Percentiles rank a stretch among this genome's conserved stretches.
These are phyloP conservation scores for Mortierella claussenii DNA, from an alignment of 192 early-diverging fungal species.

Conservation along the genomic window DNA sequence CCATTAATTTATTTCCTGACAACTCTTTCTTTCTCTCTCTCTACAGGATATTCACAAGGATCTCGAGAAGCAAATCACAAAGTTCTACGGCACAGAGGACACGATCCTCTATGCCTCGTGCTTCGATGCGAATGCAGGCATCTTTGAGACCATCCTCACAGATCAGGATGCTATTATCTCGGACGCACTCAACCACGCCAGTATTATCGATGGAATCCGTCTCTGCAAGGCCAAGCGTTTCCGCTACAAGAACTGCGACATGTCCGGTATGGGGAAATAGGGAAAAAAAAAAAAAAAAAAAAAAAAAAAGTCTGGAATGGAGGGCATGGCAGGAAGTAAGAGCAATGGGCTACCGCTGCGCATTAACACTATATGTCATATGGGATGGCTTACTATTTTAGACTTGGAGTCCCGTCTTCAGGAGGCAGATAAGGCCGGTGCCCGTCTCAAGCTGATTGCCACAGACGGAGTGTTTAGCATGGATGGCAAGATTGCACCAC, in stretches of 20 bases:
- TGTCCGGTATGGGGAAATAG: slow-evolving; percentile 53
- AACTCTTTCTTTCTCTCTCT: too few relatives aligned
- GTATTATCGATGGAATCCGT: slow-evolving; percentile 96
- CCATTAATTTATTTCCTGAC: too few relatives aligned
- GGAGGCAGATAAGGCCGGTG: slow-evolving; percentile 78
- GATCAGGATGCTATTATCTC: slow-evolving; percentile 82
- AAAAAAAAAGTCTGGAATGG: not conserved
- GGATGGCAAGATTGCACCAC: slow-evolving; percentile 91
- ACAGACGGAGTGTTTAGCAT: slow-evolving; percentile 97
- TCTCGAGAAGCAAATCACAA: slow-evolving; percentile 64
- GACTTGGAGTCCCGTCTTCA: slow-evolving; percentile 75
- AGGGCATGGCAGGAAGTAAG: too few relatives aligned
- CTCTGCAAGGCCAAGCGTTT: slow-evolving; percentile 90
- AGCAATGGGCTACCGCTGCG: too few relatives aligned
- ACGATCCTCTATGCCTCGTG: slow-evolving; percentile 77
- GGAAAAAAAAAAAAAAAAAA: not conserved
- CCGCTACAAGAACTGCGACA: slow-evolving; percentile 83
- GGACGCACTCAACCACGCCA: slow-evolving; percentile 92
- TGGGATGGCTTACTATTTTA: not conserved
- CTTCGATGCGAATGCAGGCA: slow-evolving; percentile 77
- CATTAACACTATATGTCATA: not conserved
- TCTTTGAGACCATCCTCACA: slow-evolving; percentile 71
- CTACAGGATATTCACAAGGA: slow-evolving; percentile 69
- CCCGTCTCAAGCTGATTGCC: slow-evolving; percentile 90
- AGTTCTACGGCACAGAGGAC: slow-evolving; percentile 68